Percentiles rank a stretch among this genome's conserved stretches.
phyloP scores from a whole-genome alignment of 2,329 filamentous ascomycete species.

The Hypoxylon sp. region DNA sequence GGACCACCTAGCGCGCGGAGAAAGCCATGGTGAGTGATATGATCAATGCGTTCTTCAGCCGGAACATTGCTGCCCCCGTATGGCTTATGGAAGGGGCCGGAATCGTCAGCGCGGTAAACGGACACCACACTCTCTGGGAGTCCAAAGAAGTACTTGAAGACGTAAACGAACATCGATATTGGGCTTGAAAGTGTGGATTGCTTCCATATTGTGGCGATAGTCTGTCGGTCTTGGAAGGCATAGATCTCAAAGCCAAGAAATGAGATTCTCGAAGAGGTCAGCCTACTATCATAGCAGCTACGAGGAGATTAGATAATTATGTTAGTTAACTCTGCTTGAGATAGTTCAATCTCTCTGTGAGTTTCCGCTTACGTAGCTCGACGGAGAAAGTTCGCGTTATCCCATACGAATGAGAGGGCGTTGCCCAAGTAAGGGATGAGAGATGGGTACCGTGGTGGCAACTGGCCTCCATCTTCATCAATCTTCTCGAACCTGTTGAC shows the following conservation, averaged over 20 bases:
- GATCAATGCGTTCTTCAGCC: constrained; percentile 39
- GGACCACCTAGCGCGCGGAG: constrained; percentile 38
- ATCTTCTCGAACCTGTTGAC: too few species aligned
- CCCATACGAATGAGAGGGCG: constrained; percentile 25
- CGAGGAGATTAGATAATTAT: too few species aligned
- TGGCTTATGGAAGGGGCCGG: constrained; percentile 39
- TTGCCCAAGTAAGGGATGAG: constrained; percentile 6
- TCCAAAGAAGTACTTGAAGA: too few species aligned
- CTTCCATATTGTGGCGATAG: too few species aligned
- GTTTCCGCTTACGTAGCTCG: constrained; percentile 38
- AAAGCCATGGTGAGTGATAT: constrained; percentile 32
- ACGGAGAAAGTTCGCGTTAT: constrained; percentile 31
- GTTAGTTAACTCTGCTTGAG: too few species aligned
- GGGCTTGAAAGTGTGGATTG: too few species aligned
- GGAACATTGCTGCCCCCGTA: constrained; percentile 37
- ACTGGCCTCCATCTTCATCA: too few species aligned
- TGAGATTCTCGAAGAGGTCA: constrained; percentile 3
- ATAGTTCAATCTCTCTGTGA: not conserved
- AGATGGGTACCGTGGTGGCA: too few species aligned
- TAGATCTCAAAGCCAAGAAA: constrained; percentile 39
- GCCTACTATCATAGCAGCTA: constrained; percentile 23
- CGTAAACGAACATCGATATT: too few species aligned
- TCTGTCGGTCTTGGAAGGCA: not conserved
- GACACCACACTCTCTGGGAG: constrained; percentile 20
- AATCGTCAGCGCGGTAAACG: constrained; percentile 40